Evolutionary conservation across 139 green algal genomes (phyloP), one percentile per base, ranked within the genome.

Genomic region (Micractinium conductrix): DNA sequence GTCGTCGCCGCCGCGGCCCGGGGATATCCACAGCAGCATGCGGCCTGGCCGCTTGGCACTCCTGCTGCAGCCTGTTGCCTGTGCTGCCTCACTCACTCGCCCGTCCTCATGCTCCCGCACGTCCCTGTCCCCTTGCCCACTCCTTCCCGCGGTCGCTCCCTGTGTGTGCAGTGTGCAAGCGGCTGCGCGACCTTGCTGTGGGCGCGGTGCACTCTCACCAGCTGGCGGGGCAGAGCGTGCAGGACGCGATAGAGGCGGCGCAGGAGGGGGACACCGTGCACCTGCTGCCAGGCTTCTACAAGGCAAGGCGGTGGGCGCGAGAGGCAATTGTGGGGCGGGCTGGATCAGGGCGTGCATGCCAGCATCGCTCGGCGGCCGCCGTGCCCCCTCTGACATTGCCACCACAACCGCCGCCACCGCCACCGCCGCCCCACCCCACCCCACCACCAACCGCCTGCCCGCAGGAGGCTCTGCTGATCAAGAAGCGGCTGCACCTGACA

Each of bases 401-500:
- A 19, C 53, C 53, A 62, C 53, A 28, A 21, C 53, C 53, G 7
- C 53, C 53, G 19, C 24, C 53, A 62, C 53, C 53, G 26, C 53
- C 26, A 21, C 48, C 48, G 48, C 16, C 48, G 12, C 48, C 48
- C 16, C 48, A 58, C 16, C 48, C 16, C 16, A 58, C 48, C 10
- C 48, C 48, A 58, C 48, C 48, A 24, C 12, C 48, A 58, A 10
- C 10, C 48, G 48, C 48, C 53, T 30, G 19, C 10, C 48, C n/a
- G n/a, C 65, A 78, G 70, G 70, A 78, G 70, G 70, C 70, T 42
- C 70, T 78, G 28, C 42, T 78, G 70, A 28, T 78, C 28, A 53
- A 53, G 42, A 78, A 78, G 70, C 42, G 42, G 70, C 43, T 78
- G 30, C 70, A 78, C 70, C 70, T 78, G 42, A 78, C 42, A 2